Percentiles rank a stretch among this genome's conserved stretches.
Evolutionary conservation across 106 monocot genomes (phyloP).

Genomic region (Iris macrosiphon): DNA sequence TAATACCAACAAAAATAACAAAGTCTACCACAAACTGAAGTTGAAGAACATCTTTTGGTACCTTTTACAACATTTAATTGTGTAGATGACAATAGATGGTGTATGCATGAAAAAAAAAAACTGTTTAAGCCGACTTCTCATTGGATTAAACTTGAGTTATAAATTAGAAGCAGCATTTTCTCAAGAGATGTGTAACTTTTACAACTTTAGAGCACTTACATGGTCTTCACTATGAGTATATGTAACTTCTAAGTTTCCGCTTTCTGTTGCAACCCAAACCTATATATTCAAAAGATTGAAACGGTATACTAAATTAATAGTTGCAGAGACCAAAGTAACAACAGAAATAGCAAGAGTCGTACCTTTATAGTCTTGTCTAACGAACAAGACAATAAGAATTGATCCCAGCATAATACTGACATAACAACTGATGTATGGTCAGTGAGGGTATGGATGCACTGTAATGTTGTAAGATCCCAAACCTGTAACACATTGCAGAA

Average conservation of each 20-base stretch:
- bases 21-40: too few relatives aligned
- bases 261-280: conserved; percentile 88
- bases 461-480: conserved; percentile 82
- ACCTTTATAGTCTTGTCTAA: conserved; percentile 68
- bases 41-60: too few relatives aligned
- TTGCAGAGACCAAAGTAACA: neutral
- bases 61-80: too few relatives aligned
- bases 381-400: conserved; percentile 85
- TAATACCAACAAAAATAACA: too few relatives aligned
- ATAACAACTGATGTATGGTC: conserved; percentile 83
- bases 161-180: too few relatives aligned
- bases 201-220: conserved; percentile 27
- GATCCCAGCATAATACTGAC: conserved; percentile 94
- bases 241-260: conserved; percentile 75
- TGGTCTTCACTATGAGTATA: conserved; percentile 86
- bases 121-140: too few relatives aligned
- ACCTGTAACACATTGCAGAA: conserved; percentile 60
- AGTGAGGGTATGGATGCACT: conserved; percentile 81
- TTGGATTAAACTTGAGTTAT: too few relatives aligned
- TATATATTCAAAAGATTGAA: conserved; percentile 16
- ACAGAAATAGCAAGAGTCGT: neutral
- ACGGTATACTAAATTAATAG: conserved; percentile 1
- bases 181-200: too few relatives aligned
- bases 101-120: too few relatives aligned
- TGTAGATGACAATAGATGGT: too few relatives aligned